Evolutionary conservation across 2,329 filamentous ascomycete genomes (phyloP), one percentile per base, ranked within the genome.

Genomic region (Claviceps pusilla): DNA sequence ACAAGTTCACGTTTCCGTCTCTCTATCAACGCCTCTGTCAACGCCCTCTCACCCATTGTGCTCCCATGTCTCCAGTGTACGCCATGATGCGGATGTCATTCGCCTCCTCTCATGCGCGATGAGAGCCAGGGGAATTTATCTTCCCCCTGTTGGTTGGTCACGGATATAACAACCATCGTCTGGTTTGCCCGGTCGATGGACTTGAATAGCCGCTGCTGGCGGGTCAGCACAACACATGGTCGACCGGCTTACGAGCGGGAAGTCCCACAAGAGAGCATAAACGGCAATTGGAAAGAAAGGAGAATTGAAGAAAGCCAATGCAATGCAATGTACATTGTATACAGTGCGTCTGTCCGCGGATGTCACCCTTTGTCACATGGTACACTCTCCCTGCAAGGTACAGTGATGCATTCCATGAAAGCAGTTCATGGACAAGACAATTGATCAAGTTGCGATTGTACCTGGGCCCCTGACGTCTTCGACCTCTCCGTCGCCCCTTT

Each of bases 1-100:
- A 42, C 51, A 46, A 52, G 31, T 29, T 42, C 55, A 52, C 48
- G 46, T 49, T 45, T 53, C 56, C 19, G 42, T 29, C 33, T 14
- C 29, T 39, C 28, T n/a, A n/a, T n/a, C n/a, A n/a, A n/a, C n/a
- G n/a, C n/a, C n/a, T n/a, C n/a, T n/a, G n/a, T n/a, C 37, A 31
- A 50, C 45, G 35, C 53, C 42, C 29, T 29, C n/a, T 31, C 47
- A 9, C 47, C 16, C 46, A 16, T 48, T 12, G 47, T 29, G 48
- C 19, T 33, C 31, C 31, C 5, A 33, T 9, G 31, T 33, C 19
- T 33, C 31, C 31, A 33, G 9, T 4, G 31, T 33, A 41, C 37
- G 37, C 12, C 37, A 6, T 41, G 12, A 41, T 16, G 37, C 14
- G 12, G 12, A 41, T 41, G 7, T 14, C 35, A 37, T 37, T 11